Evolutionary conservation across 345 rosid genomes (phyloP).

Genomic region (Linum trigynum): DNA sequence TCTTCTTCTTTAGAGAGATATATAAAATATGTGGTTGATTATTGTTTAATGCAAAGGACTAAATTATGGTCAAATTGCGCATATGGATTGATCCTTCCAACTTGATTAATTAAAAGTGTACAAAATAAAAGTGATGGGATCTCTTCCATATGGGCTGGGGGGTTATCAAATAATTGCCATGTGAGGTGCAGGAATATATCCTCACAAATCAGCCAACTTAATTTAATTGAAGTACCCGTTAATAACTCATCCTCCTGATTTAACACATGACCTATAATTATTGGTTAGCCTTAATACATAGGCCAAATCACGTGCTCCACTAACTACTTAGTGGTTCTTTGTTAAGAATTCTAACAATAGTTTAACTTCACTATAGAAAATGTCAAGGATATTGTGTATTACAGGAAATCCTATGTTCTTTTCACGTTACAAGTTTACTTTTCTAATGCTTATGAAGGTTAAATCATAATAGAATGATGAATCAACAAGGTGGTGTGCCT

Average conservation of each 20-base stretch:
- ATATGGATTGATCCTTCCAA: neutral
- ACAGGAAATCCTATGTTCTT: too few relatives aligned
- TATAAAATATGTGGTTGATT: neutral
- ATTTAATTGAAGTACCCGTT: too few relatives aligned
- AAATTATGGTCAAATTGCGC: slow-evolving; percentile 5
- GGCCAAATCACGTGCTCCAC: neutral
- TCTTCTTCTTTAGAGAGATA: too few relatives aligned
- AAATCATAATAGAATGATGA: too few relatives aligned
- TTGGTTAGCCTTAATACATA: neutral
- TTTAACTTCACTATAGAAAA: too few relatives aligned
- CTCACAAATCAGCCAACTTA: neutral
- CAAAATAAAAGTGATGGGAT: slow-evolving; percentile 22
- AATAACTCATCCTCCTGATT: neutral
- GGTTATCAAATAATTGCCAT: slow-evolving; percentile 32
- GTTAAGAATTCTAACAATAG: too few relatives aligned
- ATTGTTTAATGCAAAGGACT: neutral
- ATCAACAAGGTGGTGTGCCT: too few relatives aligned
- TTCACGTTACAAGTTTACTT: too few relatives aligned
- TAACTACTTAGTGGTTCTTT: too few relatives aligned
- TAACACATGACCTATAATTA: neutral
- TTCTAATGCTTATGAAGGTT: too few relatives aligned
- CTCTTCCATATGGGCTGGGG: slow-evolving; percentile 43
- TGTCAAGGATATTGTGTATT: too few relatives aligned
- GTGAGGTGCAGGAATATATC: slow-evolving; percentile 32
- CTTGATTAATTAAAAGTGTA: slow-evolving; percentile 1